Base-by-base conservation (phyloP, 225 moss, liverwort and hornwort genomes). In the Takakia lepidozioides region DNA sequence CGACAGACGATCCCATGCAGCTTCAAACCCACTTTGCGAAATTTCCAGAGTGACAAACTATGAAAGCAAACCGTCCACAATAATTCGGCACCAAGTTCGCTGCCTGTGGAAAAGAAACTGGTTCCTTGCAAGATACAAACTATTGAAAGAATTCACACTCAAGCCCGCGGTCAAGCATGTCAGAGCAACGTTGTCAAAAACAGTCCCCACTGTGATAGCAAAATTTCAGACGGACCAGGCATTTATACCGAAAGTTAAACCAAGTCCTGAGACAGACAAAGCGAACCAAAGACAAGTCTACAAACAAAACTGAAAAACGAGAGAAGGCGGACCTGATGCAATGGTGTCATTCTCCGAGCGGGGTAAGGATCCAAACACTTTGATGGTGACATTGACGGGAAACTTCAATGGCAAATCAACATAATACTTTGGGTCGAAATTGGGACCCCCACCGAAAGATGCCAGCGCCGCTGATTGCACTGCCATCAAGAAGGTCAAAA, bases 381-480 rank as follows among this genome's bases (percentile, higher is more conserved):
- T 55, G 13, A 21, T 26, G 16, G 80, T 68, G 7, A 38, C 42
- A 0, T 27, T 32, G 30, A 80, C 38, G 2, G 55, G 14, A 5
- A 40, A 27, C 27, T 55, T 71, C 11, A 75, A 67, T 36, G 80
- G 67, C 60, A 80, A 55, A 47, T 80, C 80, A 2, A 80, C 80
- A 27, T 80, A 80, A 39, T 64, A 39, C 62, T 80, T 80, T 0
- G 80, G 80, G 58, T 80, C 80, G 1, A 75, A 68, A 14, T 23
- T 3, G 2, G 32, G 18, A 0, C 17, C 69, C 0, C 22, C 58
- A 8, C 67, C 64, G 1, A 74, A 62, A 29, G 49, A 60, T 19
- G 46, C 46, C 62, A 80, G 63, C 24, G 80, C 70, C 29, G 67
- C 26, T 1, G 80, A 62, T 43, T 80, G 80, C 49, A 80, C 35